Base-by-base conservation (phyloP, 495 filamentous ascomycete species). In the Aspergillus nanangensis region DNA sequence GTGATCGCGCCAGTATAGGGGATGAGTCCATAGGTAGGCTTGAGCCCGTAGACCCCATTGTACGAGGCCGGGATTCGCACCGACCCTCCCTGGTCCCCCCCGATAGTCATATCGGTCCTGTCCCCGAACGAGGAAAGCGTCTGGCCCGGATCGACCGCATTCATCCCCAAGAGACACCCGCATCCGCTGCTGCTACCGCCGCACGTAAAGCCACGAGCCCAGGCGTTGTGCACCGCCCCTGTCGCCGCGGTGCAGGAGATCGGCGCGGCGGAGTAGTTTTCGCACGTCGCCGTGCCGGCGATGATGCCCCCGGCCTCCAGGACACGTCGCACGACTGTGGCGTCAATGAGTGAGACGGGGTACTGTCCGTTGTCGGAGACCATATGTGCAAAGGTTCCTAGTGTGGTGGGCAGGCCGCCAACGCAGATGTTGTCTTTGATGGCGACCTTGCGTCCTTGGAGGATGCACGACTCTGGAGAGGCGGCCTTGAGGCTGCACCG, bases 31-130 rank as follows among this genome's bases (percentile, higher is more conserved):
- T 70, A 67, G 0, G 73, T 77, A 1, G 75, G 69, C 45, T 77
- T 79, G 21, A 65, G 23, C 8, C 59, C 61, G 18, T 61, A 63
- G 19, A 75, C 57, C 1, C 75, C 75, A 18, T 60, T 70, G 33
- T 71, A 67, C 0, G 70, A 58, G 17, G 74, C 66, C 1, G 78
- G 79, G 2, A 80, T 69, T 4, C 78, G 68, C 5, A 83, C 69
- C 3, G 70, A 75, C 0, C 78, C 79, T 9, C 70, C 79, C 48
- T 81, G 78, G 50, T 83, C 79, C 5, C 70, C 70, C 1, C 78
- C 78, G 31, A 83, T 72, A 8, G 71, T 69, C 10, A 81, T 53
- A 31, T 81, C 25, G 7, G 11, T 11, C 25, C 25, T 29, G 11
- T 29, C 25, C 5, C 25, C 25, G 25, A 29, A n/a, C n/a, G n/a